Evolutionary conservation across 2,329 filamentous ascomycete species (phyloP), one percentile per base, ranked within the genome.

Genomic region (Xylaria sp.): DNA sequence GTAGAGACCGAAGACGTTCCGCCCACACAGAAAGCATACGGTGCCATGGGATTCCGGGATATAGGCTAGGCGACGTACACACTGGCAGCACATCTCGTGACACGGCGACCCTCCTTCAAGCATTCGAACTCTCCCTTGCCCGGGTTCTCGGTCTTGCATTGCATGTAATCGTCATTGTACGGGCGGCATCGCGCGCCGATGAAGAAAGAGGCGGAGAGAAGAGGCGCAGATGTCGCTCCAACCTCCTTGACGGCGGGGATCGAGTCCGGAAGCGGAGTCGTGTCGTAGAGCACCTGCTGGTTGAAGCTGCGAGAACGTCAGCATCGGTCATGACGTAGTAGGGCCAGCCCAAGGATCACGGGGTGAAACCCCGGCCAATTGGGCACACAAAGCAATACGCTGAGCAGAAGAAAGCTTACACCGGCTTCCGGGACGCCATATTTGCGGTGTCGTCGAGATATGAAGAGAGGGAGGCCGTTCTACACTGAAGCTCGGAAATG

Each of bases 91-190:
- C 96, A 99, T 84, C 96, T 90, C 76, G 96, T 99, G 71, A 99
- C 96, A 83, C 96, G 93, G 81, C 96, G 89, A 66, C 96, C 96
- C 85, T 99, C 96, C 87, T 93, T 95, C 88, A 99, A 85, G 84
- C 96, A 99, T 76, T 97, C 93, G 73, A 97, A 83, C 86, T 99
- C 96, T 81, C 94, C 96, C 82, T 89, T 90, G 77, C 96, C 96
- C 72, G 93, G 91, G 78, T 94, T 91, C 84, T 98, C 94, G 76
- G 89, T 93, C 91, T 99, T 99, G 92, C 96, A 99, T 86, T 97
- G 93, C 95, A 99, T 99, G 85, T 92, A 99, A 84, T 99, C 96
- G 86, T 99, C 96, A 84, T 98, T 98, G 88, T 94, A 99, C 67
- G 92, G 87, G 81, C 89, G 92, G 90, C 96, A 99, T 80, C 95